Evolutionary conservation across 768 basidiomycete genomes (phyloP).

Genomic region (Lactarius vividus): DNA sequence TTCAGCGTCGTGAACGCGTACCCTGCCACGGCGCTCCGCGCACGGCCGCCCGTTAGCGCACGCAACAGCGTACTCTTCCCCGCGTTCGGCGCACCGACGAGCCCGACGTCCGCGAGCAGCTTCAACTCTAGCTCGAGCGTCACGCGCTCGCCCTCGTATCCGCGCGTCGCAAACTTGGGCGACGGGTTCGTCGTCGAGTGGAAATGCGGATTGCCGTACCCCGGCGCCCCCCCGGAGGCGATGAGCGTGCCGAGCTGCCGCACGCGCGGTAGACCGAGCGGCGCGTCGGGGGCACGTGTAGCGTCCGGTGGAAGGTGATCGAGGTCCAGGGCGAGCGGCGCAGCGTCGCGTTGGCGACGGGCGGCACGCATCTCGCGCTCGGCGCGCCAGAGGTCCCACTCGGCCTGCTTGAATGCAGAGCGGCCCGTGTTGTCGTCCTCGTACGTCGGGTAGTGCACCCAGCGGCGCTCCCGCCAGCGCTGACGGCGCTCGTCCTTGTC

Average conservation of each 20-base stretch:
- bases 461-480: constrained; percentile 63
- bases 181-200: constrained; percentile 63
- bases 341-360: constrained; percentile 41
- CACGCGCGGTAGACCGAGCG: constrained; percentile 56
- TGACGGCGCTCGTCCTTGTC: constrained; percentile 46
- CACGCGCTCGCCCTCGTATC: constrained; percentile 69
- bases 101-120: constrained; percentile 88
- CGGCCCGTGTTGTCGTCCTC: constrained; percentile 60
- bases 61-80: constrained; percentile 90
- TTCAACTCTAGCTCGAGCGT: constrained; percentile 91
- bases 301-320: constrained; percentile 46
- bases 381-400: constrained; percentile 53
- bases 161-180: constrained; percentile 84
- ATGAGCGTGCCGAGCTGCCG: constrained; percentile 62
- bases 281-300: constrained; percentile 49
- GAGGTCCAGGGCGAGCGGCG: constrained; percentile 58
- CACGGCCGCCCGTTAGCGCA: constrained; percentile 82
- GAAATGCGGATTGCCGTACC: constrained; percentile 89
- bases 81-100: constrained; percentile 95
- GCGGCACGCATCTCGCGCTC: constrained; percentile 58
- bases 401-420: constrained; percentile 70
- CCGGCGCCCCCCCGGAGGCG: constrained; percentile 75
- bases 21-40: constrained; percentile 79
- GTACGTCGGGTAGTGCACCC: constrained; percentile 77
- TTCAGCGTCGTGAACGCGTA: constrained; percentile 97